These are phyloP conservation scores for Nicotiana tabacum DNA, from an alignment of 257 asterid genomes.

Conservation along the genomic window DNA sequence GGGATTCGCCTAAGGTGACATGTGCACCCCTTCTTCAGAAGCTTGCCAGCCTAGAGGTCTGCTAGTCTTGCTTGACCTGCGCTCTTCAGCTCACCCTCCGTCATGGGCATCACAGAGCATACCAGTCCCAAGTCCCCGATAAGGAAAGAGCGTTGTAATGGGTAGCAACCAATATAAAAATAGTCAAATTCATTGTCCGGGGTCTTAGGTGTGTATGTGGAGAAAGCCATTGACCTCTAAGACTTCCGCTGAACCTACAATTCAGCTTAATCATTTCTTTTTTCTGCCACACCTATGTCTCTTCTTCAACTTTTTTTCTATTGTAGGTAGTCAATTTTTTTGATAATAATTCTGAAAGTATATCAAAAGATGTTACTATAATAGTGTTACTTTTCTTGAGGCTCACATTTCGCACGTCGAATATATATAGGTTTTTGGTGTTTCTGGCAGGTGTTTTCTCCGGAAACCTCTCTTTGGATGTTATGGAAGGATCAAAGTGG, in stretches of 20 bases:
- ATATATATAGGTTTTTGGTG: constrained; percentile 3
- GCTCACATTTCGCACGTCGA: background rate
- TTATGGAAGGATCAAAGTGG: constrained; percentile 69
- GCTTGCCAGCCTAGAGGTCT: too few species aligned
- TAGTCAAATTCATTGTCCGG: background rate
- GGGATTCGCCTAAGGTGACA: too few species aligned
- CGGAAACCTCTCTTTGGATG: constrained; percentile 84
- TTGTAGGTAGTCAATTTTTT: background rate
- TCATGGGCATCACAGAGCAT: too few species aligned
- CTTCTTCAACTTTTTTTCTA: background rate
- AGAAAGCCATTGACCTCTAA: background rate
- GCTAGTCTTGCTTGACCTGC: too few species aligned
- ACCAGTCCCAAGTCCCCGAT: background rate
- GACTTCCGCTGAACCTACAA: background rate
- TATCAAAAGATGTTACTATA: background rate
- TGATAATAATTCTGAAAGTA: background rate
- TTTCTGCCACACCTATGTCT: background rate
- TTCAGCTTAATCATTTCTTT: background rate
- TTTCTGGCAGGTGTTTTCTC: constrained; percentile 66
- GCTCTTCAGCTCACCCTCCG: too few species aligned
- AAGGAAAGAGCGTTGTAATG: background rate
- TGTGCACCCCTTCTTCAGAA: too few species aligned
- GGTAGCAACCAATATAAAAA: background rate
- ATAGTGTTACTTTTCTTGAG: background rate
- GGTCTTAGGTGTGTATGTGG: background rate